phyloP scores from a whole-genome alignment of 345 rosid species.

The Brassica nigra region DNA sequence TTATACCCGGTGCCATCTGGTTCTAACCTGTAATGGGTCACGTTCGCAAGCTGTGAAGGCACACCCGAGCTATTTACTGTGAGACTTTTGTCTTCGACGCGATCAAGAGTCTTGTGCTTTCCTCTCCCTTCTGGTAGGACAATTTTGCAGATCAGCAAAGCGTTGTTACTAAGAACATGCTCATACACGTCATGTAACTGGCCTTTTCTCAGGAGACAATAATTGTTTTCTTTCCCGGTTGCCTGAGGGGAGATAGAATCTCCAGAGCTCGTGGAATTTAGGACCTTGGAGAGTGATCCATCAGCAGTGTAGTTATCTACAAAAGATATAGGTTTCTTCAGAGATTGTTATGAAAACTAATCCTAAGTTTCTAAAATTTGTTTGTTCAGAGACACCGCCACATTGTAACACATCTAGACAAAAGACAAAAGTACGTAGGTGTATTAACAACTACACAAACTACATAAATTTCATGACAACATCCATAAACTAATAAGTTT shows the following conservation, averaged over 20 bases:
- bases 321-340: neutral
- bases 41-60: slow-evolving; percentile 56
- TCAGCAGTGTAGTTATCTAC: slow-evolving; percentile 41
- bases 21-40: slow-evolving; percentile 79
- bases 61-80: slow-evolving; percentile 48
- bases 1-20: slow-evolving; percentile 87
- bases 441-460: too few species aligned
- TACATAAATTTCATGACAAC: too few species aligned
- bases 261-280: slow-evolving; percentile 37
- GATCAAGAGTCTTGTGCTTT: slow-evolving; percentile 32
- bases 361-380: too few species aligned
- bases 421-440: too few species aligned
- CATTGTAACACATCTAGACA: too few species aligned
- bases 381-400: too few species aligned
- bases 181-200: slow-evolving; percentile 54
- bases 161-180: slow-evolving; percentile 43
- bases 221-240: slow-evolving; percentile 41
- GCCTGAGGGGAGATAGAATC: slow-evolving; percentile 43
- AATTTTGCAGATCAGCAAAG: slow-evolving; percentile 48
- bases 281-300: slow-evolving; percentile 45
- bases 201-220: slow-evolving; percentile 41
- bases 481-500: too few species aligned
- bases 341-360: neutral
- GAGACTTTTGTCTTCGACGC: slow-evolving; percentile 55
- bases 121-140: slow-evolving; percentile 37